These are phyloP conservation scores for Ophiocordyceps australis DNA, from an alignment of 2,329 filamentous ascomycete genomes.

Conservation along the genomic window DNA sequence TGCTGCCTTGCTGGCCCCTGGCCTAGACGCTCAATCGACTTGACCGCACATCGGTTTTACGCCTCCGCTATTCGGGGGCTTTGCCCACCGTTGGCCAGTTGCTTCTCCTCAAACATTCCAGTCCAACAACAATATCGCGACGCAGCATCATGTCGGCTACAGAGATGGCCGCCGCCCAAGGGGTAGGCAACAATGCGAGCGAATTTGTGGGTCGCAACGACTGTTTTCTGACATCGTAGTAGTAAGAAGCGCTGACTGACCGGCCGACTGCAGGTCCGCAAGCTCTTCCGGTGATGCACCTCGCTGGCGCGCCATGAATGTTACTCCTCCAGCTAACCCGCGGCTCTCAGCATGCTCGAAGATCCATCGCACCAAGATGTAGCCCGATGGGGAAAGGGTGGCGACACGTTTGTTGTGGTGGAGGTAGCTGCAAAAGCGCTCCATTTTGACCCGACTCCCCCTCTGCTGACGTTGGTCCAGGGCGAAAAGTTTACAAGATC, in stretches of 20 bases:
- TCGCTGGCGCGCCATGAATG: neutral
- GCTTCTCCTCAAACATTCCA: neutral
- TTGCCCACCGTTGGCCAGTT: neutral
- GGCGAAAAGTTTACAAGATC: constrained; percentile 97
- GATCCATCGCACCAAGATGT: constrained; percentile 84
- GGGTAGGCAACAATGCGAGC: constrained; percentile 62
- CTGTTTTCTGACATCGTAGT: too few species aligned
- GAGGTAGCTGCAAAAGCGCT: constrained; percentile 43
- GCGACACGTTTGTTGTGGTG: constrained; percentile 90
- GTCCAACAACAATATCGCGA: too few species aligned
- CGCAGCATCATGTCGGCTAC: constrained; percentile 13
- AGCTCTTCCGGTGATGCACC: constrained; percentile 79
- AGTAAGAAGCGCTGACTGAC: neutral
- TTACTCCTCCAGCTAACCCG: constrained; percentile 2
- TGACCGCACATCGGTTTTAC: too few species aligned
- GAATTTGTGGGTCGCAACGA: constrained; percentile 78
- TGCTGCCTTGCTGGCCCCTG: neutral
- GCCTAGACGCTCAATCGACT: neutral
- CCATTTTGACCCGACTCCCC: constrained; percentile 1
- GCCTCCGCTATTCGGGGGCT: neutral
- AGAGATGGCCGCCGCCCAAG: constrained; percentile 14
- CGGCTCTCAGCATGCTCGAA: constrained; percentile 54
- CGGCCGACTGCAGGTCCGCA: constrained; percentile 74
- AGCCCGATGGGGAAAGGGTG: constrained; percentile 87
- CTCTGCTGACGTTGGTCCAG: constrained; percentile 25